Evolutionary conservation across 129 eudicot genomes (phyloP).

Genomic region (Sambucus nigra): DNA sequence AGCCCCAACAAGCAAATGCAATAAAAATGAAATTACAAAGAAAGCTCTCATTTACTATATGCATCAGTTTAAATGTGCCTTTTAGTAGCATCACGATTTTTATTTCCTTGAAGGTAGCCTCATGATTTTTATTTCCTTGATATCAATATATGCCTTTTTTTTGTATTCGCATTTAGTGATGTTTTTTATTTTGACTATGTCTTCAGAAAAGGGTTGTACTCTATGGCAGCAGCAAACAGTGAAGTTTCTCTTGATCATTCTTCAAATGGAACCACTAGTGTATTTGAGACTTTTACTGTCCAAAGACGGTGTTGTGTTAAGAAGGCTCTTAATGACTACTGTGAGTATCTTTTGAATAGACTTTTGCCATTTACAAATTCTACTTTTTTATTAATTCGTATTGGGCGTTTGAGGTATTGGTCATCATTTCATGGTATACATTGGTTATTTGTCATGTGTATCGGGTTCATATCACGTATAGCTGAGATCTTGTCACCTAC

Average conservation of each 20-base stretch:
- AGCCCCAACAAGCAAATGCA: too few species aligned
- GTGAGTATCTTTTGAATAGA: constrained; percentile 39
- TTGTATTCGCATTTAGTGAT: background rate
- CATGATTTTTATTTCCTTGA: too few species aligned
- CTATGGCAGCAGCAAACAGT: constrained; percentile 19
- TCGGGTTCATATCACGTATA: too few species aligned
- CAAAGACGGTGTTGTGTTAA: constrained; percentile 70
- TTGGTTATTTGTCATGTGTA: too few species aligned
- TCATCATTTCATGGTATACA: too few species aligned
- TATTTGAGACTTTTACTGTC: constrained; percentile 54
- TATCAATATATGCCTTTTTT: too few species aligned
- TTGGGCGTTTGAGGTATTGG: background rate
- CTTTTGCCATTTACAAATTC: background rate
- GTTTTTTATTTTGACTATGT: constrained; percentile 16
- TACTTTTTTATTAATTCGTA: constrained; percentile 1
- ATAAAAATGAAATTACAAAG: too few species aligned
- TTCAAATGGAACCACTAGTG: constrained; percentile 27
- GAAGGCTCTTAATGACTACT: constrained; percentile 85
- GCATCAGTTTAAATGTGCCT: background rate
- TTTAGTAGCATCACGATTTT: too few species aligned
- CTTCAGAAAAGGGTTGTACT: constrained; percentile 54
- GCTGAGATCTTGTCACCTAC: too few species aligned
- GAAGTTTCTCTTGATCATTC: constrained; percentile 25
- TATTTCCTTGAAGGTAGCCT: too few species aligned
- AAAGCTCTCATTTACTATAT: too few species aligned